A percentile compares a stretch with the other conserved stretches of the same genome.
phyloP scores from a whole-genome alignment of 352 stramenopile genomes.

The Globisporangium spinosum region DNA sequence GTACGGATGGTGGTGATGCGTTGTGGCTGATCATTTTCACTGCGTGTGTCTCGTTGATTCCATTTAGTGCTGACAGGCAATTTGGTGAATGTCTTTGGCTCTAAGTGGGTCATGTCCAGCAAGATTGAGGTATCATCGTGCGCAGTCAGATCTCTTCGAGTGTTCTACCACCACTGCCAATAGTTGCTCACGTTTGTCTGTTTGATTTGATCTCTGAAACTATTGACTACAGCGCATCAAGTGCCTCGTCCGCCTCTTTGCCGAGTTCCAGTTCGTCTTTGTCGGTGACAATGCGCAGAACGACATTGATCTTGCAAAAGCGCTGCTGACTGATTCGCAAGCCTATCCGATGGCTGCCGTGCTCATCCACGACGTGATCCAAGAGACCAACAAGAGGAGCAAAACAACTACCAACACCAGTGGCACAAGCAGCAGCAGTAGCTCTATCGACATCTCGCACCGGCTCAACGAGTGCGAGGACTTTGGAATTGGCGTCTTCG shows the following conservation, averaged over 20 bases:
- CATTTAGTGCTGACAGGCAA: slow-evolving; percentile 15
- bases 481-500: slow-evolving; percentile 7
- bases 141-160: neutral
- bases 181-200: neutral
- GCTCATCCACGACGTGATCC: slow-evolving; percentile 21
- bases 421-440: neutral
- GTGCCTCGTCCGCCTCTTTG: slow-evolving; percentile 17
- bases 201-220: neutral
- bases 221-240: slow-evolving; percentile 13
- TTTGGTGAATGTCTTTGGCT: slow-evolving; percentile 15
- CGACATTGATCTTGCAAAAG: slow-evolving; percentile 17
- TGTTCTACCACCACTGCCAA: neutral
- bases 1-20: neutral
- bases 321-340: slow-evolving; percentile 11
- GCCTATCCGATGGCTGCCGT: slow-evolving; percentile 17
- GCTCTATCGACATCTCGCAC: neutral
- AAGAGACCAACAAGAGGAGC: neutral
- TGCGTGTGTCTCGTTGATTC: neutral
- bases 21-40: neutral
- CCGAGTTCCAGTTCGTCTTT: slow-evolving; percentile 24
- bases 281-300: slow-evolving; percentile 21
- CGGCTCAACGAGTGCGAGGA: slow-evolving; percentile 10
- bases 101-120: slow-evolving; percentile 11
- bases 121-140: slow-evolving; percentile 12
- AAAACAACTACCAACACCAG: neutral